Evolutionary conservation across 192 early-diverging fungal species (phyloP), one percentile per base, ranked within the genome.

Genomic region (Backusella morwellensis): DNA sequence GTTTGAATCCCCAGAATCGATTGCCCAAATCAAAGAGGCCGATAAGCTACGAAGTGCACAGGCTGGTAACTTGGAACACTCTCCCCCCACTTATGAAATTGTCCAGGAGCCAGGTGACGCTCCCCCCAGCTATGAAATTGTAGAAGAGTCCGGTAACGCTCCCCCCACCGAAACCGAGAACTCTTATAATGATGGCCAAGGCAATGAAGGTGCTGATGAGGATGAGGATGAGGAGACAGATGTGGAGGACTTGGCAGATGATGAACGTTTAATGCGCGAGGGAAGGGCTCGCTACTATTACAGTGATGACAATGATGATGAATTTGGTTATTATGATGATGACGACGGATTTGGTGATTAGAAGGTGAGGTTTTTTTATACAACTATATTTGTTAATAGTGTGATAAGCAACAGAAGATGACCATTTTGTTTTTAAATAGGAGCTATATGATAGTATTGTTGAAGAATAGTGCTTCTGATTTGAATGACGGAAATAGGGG

Each of bases 141-240:
- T 85, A 3, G 83, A 88, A 12, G 89, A 88, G 17, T 70, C 84
- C 9, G 83, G 85, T 34, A 84, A 84, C 6, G 72, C 72, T 15
- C 80, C 80, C 50, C 5, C 50, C 7, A n/a, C 50, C 21, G 81
- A 80, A 82, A 81, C 54, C 73, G 81, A 35, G 17, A 35, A 72
- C 26, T 29, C 26, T 29, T 1, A 29, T 29, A 29, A 29, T 29
- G 1, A 29, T 29, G 26, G 0, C 5, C 26, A 29, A 29, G 78
- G 70, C 6, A 74, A 72, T 26, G 80, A 79, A 29, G 79, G 83
- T 3, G 81, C 56, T 36, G 81, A 75, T 0, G n/a, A n/a, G n/a
- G n/a, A n/a, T n/a, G 87, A 89, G 12, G 86, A 88, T 6, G 84
- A 83, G 3, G 89, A 85, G 14, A 83, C 76, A 34, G 87, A 83